A percentile compares a stretch with the other conserved stretches of the same genome.
Evolutionary conservation across 495 filamentous ascomycete genomes (phyloP).

Genomic region (Xylaria curta): DNA sequence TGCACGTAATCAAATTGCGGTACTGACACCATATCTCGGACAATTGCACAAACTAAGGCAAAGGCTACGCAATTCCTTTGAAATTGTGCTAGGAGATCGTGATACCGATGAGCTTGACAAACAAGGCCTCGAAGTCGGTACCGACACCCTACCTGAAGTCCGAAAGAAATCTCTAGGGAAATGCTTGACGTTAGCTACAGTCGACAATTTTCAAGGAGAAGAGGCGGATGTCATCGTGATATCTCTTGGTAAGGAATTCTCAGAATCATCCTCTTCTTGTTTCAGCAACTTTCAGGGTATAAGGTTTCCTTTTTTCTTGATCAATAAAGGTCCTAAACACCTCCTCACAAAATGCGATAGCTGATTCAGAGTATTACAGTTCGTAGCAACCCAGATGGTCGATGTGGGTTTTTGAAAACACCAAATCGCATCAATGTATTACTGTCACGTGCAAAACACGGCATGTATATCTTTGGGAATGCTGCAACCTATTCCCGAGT

Average conservation of each 20-base stretch:
- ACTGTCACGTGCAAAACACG: slow-evolving; percentile 69
- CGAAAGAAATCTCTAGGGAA: slow-evolving; percentile 49
- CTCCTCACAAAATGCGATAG: too few relatives aligned
- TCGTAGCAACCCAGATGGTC: slow-evolving; percentile 63
- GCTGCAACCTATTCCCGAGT: slow-evolving; percentile 55
- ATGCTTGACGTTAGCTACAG: slow-evolving; percentile 66
- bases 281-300: too few relatives aligned
- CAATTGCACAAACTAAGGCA: slow-evolving; percentile 65
- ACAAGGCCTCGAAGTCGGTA: slow-evolving; percentile 42
- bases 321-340: too few relatives aligned
- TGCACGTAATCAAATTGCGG: slow-evolving; percentile 66
- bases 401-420: slow-evolving; percentile 70
- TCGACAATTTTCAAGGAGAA: slow-evolving; percentile 79
- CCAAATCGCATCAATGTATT: slow-evolving; percentile 75
- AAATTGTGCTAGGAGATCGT: slow-evolving; percentile 64
- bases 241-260: slow-evolving; percentile 54
- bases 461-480: slow-evolving; percentile 80
- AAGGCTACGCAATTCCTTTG: slow-evolving; percentile 55
- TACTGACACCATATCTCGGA: slow-evolving; percentile 72
- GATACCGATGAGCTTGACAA: slow-evolving; percentile 63
- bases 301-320: too few relatives aligned
- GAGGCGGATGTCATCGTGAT: slow-evolving; percentile 74
- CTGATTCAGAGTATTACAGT: slow-evolving; percentile 33
- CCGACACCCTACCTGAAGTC: neutral
- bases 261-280: too few relatives aligned